A percentile compares a stretch with the other conserved stretches of the same genome.
These are phyloP conservation scores for Orychophragmus violaceus DNA, from an alignment of 345 rosid genomes.

Conservation along the genomic window DNA sequence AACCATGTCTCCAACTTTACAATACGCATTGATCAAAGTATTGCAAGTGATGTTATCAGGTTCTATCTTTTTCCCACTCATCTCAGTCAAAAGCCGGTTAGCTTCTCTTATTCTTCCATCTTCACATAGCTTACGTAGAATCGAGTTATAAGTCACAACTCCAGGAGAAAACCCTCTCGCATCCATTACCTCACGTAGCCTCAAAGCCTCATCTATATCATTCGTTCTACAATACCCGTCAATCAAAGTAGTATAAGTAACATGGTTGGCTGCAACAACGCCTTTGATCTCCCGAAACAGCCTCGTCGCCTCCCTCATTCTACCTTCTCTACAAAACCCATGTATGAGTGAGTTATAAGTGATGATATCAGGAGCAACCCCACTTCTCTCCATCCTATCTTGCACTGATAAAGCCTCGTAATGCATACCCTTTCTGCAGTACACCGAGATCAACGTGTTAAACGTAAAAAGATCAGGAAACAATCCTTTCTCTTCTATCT, in stretches of 20 bases:
- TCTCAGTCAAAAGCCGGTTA: conserved; percentile 65
- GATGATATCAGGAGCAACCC: conserved; percentile 62
- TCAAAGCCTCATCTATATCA: conserved; percentile 71
- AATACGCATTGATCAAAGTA: conserved; percentile 80
- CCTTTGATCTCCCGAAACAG: conserved; percentile 67
- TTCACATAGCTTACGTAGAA: conserved; percentile 72
- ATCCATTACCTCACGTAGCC: conserved; percentile 64
- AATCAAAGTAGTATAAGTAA: conserved; percentile 78
- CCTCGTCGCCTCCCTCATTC: conserved; percentile 84
- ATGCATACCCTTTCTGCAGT: conserved; percentile 86
- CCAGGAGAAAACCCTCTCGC: conserved; percentile 62
- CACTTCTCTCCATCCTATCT: conserved; percentile 73
- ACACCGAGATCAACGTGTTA: conserved; percentile 70
- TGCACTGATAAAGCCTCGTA: conserved; percentile 81
- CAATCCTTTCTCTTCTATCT: conserved; percentile 67
- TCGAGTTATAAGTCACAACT: conserved; percentile 70
- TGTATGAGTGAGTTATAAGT: conserved; percentile 78
- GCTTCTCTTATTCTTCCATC: conserved; percentile 82
- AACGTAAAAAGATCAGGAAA: conserved; percentile 65
- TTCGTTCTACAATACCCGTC: conserved; percentile 82
- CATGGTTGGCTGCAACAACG: conserved; percentile 49
- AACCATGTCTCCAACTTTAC: conserved; percentile 71
- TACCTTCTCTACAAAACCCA: conserved; percentile 79
- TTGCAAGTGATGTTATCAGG: conserved; percentile 89
- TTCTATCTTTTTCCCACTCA: conserved; percentile 64